phyloP scores from a whole-genome alignment of 139 green algal genomes.

The Astrephomene gubernaculifera region DNA sequence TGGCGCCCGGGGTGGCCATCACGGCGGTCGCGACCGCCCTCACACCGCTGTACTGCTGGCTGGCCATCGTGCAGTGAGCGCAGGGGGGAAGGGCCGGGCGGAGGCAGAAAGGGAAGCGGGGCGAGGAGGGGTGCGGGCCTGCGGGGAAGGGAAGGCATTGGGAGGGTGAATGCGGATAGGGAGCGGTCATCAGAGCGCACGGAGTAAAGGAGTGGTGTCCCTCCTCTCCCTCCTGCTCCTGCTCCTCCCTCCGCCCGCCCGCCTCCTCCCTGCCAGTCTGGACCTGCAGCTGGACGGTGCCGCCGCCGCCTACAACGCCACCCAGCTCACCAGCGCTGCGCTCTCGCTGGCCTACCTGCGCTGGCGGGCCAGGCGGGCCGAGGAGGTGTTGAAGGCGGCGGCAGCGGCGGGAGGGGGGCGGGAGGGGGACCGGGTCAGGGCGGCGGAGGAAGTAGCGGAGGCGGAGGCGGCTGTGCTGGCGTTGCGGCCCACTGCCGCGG shows the following conservation, averaged over 20 bases:
- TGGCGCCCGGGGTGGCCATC: conserved; percentile 42
- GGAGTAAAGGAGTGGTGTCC: neutral
- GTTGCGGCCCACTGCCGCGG: conserved; percentile 23
- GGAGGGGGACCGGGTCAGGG: neutral
- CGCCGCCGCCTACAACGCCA: conserved; percentile 39
- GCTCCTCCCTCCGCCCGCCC: no score
- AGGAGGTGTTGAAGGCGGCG: neutral
- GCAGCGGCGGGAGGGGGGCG: no score
- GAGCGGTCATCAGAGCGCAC: neutral
- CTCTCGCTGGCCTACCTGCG: conserved; percentile 42
- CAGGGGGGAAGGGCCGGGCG: no score
- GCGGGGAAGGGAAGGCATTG: neutral
- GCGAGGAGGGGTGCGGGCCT: neutral
- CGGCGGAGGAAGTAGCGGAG: neutral
- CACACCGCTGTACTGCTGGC: conserved; percentile 42
- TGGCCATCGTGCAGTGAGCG: conserved; percentile 36
- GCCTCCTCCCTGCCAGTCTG: neutral
- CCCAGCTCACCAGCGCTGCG: conserved; percentile 5
- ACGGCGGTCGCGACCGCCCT: conserved; percentile 18
- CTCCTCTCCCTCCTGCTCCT: neutral
- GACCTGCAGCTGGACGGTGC: conserved; percentile 47
- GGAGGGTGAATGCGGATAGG: neutral
- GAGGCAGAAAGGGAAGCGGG: neutral
- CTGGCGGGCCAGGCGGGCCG: neutral
- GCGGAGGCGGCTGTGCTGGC: no score